Base-by-base conservation (phyloP, 805 yeast species). In the Candida dajiaensis region DNA sequence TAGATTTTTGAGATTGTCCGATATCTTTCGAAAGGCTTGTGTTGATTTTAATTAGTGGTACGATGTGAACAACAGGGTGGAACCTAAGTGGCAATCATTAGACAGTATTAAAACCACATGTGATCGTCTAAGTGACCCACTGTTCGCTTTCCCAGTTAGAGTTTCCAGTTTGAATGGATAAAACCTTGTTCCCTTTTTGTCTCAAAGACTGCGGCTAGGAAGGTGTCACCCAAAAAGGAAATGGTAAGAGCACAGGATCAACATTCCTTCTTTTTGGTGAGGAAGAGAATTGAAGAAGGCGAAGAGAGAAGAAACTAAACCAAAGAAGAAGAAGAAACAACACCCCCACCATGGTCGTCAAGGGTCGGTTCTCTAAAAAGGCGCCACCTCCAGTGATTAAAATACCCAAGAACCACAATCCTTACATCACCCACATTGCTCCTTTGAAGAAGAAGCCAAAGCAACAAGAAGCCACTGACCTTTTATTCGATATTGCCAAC, bases 401-500 rank as follows among this genome's bases (percentile, higher is more conserved):
- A 13, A 29, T 40, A 22, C 66, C 65, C 20, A 59, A 55, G 44
- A 58, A 58, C 25, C 57, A 62, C 19, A 69, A 66, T 46, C 56
- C 57, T 1, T 44, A 26, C 25, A 64, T 69, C 9, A 46, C 40
- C 3, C 54, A 56, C 40, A 54, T 72, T 52, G 56, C 76, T 2
- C 80, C 78, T 1, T 65, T 81, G 33, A 74, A 80, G 51, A 68
- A 68, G 37, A 74, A 72, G 54, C 72, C 74, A 21, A 55, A 66
- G 9, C 63, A 65, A 28, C 82, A 77, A 23, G 66, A 70, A 31
- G 88, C 89, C 0, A 59, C 76, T 26, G 76, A 77, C 16, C 52
- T 86, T 37, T 70, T 89, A 4, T 85, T 83, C 51, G 80, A 83
- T 40, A 72, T 88, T 15, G 90, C 92, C 3, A 73, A 71, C 22